Percentiles rank a stretch among this genome's conserved stretches.
Evolutionary conservation across 306 rosid genomes (phyloP).

Genomic region (Cicer arietinum): DNA sequence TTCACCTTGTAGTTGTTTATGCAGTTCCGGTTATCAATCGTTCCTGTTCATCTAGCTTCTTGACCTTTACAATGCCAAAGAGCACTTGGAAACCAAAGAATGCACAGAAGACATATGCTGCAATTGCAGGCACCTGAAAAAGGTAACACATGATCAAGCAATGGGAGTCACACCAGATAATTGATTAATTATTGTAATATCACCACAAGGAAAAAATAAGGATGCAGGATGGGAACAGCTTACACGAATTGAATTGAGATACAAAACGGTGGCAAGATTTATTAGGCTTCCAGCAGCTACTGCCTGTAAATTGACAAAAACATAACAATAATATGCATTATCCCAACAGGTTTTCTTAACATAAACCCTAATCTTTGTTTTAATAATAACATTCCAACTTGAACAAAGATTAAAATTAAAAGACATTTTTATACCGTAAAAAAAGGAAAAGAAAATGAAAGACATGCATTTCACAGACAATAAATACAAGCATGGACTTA

Average conservation of each 20-base stretch:
- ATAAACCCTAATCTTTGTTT: background rate
- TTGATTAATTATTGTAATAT: slow-evolving; percentile 15
- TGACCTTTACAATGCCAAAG: slow-evolving; percentile 85
- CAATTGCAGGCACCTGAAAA: slow-evolving; percentile 81
- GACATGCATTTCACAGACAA: background rate
- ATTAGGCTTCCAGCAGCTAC: slow-evolving; percentile 95
- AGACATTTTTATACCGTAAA: background rate
- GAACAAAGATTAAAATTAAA: background rate
- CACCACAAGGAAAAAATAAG: slow-evolving; percentile 20
- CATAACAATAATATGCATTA: slow-evolving; percentile 36
- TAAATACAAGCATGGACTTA: slow-evolving; percentile 11
- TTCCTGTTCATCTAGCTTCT: slow-evolving; percentile 86
- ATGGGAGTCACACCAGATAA: slow-evolving; percentile 30
- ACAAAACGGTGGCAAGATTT: slow-evolving; percentile 90
- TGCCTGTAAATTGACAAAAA: slow-evolving; percentile 67
- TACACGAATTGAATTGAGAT: slow-evolving; percentile 83
- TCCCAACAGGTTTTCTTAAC: slow-evolving; percentile 27
- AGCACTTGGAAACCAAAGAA: slow-evolving; percentile 89
- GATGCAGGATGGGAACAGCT: slow-evolving; percentile 44
- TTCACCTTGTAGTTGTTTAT: slow-evolving; percentile 60
- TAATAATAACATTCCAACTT: slow-evolving; percentile 6
- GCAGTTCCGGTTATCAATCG: slow-evolving; percentile 89
- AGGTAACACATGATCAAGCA: slow-evolving; percentile 25
- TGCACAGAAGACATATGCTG: slow-evolving; percentile 72
- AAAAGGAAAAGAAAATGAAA: background rate